These are phyloP conservation scores for Leishmania tarentolae DNA, from an alignment of 208 protist species.

Conservation along the genomic window DNA sequence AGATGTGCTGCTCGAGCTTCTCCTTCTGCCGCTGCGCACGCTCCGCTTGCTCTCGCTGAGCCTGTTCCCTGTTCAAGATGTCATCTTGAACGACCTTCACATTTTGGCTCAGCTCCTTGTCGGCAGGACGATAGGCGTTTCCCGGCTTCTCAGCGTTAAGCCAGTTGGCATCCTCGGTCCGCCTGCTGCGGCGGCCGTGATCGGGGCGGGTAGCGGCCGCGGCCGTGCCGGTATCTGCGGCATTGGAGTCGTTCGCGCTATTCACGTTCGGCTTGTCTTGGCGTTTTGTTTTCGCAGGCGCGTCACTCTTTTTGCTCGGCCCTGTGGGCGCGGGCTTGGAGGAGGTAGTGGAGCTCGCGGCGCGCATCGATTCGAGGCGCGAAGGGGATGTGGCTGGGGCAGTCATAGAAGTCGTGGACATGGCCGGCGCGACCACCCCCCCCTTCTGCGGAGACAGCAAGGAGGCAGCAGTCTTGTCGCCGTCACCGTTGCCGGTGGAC, in stretches of 20 bases:
- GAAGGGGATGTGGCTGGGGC: background rate
- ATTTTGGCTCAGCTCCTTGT: conserved; percentile 42
- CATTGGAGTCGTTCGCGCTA: background rate
- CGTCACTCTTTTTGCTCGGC: background rate
- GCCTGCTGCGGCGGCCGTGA: conserved; percentile 13
- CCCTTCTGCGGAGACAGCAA: background rate
- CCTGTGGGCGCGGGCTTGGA: background rate
- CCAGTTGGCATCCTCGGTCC: conserved; percentile 15
- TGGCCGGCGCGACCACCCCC: background rate
- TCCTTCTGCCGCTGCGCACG: conserved; percentile 47
- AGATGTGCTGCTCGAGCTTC: conserved; percentile 52
- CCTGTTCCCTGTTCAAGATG: conserved; percentile 38
- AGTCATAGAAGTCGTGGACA: background rate
- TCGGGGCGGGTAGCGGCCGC: background rate
- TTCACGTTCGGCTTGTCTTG: background rate
- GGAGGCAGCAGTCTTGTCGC: background rate
- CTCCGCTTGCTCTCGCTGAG: conserved; percentile 31
- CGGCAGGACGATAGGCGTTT: conserved; percentile 16
- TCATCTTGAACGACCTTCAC: conserved; percentile 55
- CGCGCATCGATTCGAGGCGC: background rate
- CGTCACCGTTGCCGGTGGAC: background rate
- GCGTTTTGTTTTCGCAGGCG: background rate
- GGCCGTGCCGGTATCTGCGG: background rate
- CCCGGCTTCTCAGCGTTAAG: conserved; percentile 22
- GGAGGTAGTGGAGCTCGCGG: background rate